phyloP scores from a whole-genome alignment of 495 filamentous ascomycete genomes.

The Astrothelium macrocarpum region DNA sequence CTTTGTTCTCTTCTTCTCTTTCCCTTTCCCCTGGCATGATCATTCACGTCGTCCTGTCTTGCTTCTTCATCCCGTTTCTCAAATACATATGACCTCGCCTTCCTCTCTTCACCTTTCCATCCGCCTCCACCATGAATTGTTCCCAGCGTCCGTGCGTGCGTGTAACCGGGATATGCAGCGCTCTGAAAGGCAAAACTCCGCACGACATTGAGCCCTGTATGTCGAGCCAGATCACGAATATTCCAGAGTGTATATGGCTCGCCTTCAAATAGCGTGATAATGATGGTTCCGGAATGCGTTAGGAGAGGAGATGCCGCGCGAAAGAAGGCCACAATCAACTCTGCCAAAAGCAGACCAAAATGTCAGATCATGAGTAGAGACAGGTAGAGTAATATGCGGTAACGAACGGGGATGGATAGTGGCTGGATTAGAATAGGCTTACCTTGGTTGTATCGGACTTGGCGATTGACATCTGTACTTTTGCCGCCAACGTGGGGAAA shows the following conservation, averaged over 20 bases:
- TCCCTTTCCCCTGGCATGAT: background rate
- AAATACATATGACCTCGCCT: constrained; percentile 37
- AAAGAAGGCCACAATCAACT: constrained; percentile 79
- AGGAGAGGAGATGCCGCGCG: constrained; percentile 40
- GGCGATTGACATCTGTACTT: constrained; percentile 84
- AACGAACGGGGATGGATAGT: background rate
- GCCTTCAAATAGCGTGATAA: constrained; percentile 85
- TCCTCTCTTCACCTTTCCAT: constrained; percentile 39
- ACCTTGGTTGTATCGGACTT: constrained; percentile 83
- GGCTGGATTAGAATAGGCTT: constrained; percentile 1
- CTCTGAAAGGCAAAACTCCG: constrained; percentile 71
- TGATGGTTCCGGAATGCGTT: constrained; percentile 50
- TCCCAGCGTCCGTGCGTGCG: constrained; percentile 78
- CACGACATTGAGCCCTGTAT: constrained; percentile 63
- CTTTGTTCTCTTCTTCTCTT: background rate
- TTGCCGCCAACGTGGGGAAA: constrained; percentile 93
- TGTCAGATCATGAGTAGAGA: constrained; percentile 12
- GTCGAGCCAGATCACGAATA: constrained; percentile 71
- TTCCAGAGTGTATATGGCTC: constrained; percentile 96
- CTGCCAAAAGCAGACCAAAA: constrained; percentile 24
- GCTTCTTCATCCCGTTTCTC: constrained; percentile 21
- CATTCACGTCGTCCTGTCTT: background rate
- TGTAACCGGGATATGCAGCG: constrained; percentile 70
- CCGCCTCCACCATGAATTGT: constrained; percentile 49
- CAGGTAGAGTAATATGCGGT: background rate